These are phyloP conservation scores for Isabelozyma gotoi DNA, from an alignment of 805 yeast genomes.

Conservation along the genomic window DNA sequence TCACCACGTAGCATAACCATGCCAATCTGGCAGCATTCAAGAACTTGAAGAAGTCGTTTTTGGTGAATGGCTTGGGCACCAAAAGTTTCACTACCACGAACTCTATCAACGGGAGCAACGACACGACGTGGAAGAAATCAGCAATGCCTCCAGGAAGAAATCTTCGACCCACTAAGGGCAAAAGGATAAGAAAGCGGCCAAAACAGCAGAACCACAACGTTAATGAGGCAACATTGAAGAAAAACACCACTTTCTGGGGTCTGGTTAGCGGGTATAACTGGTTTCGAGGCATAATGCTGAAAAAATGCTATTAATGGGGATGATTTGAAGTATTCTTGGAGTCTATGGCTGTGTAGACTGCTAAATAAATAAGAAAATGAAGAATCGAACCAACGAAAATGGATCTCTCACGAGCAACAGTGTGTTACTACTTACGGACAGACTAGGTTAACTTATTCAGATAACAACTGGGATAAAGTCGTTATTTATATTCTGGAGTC, in stretches of 20 bases:
- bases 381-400: too few relatives aligned
- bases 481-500: too few relatives aligned
- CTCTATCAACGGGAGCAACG: slow-evolving; percentile 32
- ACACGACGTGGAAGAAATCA: slow-evolving; percentile 52
- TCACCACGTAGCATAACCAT: slow-evolving; percentile 42
- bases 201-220: slow-evolving; percentile 51
- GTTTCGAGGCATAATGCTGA: slow-evolving; percentile 5
- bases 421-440: too few relatives aligned
- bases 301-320: not conserved
- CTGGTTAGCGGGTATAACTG: slow-evolving; percentile 36
- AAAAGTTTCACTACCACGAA: slow-evolving; percentile 15
- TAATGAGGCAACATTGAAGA: slow-evolving; percentile 31
- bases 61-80: slow-evolving; percentile 9
- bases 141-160: slow-evolving; percentile 74
- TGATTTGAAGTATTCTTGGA: too few relatives aligned
- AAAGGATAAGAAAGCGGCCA: slow-evolving; percentile 48
- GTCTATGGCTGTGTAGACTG: too few relatives aligned
- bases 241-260: slow-evolving; percentile 29
- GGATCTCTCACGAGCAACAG: too few relatives aligned
- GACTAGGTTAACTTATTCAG: too few relatives aligned
- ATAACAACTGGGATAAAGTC: too few relatives aligned
- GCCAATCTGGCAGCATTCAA: slow-evolving; percentile 30
- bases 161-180: slow-evolving; percentile 63
- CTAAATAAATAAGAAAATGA: too few relatives aligned
- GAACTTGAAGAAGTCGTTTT: slow-evolving; percentile 25